Evolutionary conservation across 1,284 basidiomycete species (phyloP), one percentile per base, ranked within the genome.

Genomic region (Golubevia pallescens): DNA sequence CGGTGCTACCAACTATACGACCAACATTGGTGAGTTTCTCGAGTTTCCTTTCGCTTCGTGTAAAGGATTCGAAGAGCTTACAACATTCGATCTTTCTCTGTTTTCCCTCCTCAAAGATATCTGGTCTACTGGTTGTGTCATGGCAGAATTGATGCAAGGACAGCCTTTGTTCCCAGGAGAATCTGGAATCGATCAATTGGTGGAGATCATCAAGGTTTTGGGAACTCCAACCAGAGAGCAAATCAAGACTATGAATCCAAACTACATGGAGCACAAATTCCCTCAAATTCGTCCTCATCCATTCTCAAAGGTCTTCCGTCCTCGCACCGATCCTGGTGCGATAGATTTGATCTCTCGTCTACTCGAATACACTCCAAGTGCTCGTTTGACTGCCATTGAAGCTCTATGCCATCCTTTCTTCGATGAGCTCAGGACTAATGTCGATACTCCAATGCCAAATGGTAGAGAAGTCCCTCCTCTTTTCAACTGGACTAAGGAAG

Each of bases 231-330:
- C 96, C 66, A 89, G 96, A 77, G 97, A 99, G 86, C 97, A 99
- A 87, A 99, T 99, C 90, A 98, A 98, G 92, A 98, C 97, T 77
- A 99, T 99, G 96, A 99, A 99, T 88, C 96, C 97, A 60, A 86
- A 89, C 86, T 99, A 99, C 88, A 99, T 99, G 97, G 97, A 99
- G 87, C 96, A 99, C 91, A 98, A 98, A 87, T 99, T 99, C 89
- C 96, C 96, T 6, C 96, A 99, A 87, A 99, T 99, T 89, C 96
- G 97, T 86, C 94, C 95, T 51, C 93, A 97, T 86, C 93, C 94
- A 0, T 95, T 95, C 89, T 92, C 91, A 82, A 95, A 95, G 90
- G 97, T 99, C 66, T 99, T 99, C 91, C 92, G 96, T 77, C 95
- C 96, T 58, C 93, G 96, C 82, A 99, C 96, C 21, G 91, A 95